Conservation (phyloP, 352 stramenopile species). For the Pythium periplocum region DNA sequence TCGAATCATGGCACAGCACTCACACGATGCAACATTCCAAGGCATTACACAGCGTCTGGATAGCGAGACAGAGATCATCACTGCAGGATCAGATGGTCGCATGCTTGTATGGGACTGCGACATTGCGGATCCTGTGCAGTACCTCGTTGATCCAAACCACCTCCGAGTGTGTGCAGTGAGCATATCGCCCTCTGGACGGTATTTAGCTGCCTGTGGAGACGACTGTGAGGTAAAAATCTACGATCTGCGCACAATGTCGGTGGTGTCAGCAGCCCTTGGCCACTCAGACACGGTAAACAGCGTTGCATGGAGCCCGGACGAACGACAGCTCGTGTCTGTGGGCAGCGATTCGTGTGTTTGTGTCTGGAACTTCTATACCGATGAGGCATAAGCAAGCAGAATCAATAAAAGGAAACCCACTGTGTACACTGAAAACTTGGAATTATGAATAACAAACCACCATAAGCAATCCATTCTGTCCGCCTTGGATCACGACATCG, state of each 20-base stretch:
- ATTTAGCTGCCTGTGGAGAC: constrained; percentile 73
- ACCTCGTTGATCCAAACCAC: constrained; percentile 36
- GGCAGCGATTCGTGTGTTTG: constrained; percentile 87
- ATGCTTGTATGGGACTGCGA: constrained; percentile 91
- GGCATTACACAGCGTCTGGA: constrained; percentile 84
- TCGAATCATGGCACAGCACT: constrained; percentile 75
- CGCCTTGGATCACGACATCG: too few relatives aligned
- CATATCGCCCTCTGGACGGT: constrained; percentile 65
- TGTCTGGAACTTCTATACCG: constrained; percentile 89
- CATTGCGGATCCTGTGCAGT: constrained; percentile 66
- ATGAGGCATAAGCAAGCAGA: constrained; percentile 11
- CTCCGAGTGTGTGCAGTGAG: constrained; percentile 35
- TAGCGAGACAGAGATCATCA: constrained; percentile 90
- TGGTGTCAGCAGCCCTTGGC: constrained; percentile 45
- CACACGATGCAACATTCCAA: constrained; percentile 73
- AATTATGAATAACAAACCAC: not conserved
- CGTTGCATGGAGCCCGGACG: constrained; percentile 85
- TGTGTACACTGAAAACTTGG: too few relatives aligned
- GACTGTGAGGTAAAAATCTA: constrained; percentile 85
- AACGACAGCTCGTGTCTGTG: constrained; percentile 89
- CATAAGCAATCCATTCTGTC: not conserved
- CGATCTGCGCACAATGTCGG: constrained; percentile 33
- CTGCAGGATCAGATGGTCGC: constrained; percentile 69
- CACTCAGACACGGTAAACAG: constrained; percentile 73
- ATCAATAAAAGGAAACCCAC: not conserved